phyloP scores from a whole-genome alignment of 78 protist species.

The Speleostelium caveatum region DNA sequence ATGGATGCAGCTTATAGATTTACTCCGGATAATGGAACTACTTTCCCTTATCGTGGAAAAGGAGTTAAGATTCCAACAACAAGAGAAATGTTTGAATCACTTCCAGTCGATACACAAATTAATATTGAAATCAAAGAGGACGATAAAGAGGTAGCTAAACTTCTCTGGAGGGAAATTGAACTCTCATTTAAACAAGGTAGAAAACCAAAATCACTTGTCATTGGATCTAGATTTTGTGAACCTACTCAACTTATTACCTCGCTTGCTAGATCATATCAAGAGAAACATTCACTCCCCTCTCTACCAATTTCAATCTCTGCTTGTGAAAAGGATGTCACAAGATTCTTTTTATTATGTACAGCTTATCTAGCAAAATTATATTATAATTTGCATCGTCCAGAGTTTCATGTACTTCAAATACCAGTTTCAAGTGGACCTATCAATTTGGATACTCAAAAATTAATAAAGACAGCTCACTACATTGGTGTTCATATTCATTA shows the following conservation, averaged over 20 bases:
- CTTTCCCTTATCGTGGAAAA: conserved; percentile 31
- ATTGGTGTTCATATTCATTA: conserved; percentile 41
- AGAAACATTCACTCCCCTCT: not conserved
- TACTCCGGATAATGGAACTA: conserved; percentile 62
- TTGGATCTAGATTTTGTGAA: conserved; percentile 30
- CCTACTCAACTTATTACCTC: conserved; percentile 13
- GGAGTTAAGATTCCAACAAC: conserved; percentile 22
- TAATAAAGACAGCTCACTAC: conserved; percentile 19
- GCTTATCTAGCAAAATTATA: conserved; percentile 11
- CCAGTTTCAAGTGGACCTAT: conserved; percentile 43
- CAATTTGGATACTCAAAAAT: not conserved
- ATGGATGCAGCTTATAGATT: conserved; percentile 33
- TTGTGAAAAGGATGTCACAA: conserved; percentile 44
- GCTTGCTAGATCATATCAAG: conserved; percentile 4
- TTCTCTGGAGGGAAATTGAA: conserved; percentile 31
- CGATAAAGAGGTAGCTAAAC: not conserved
- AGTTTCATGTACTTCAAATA: conserved; percentile 22
- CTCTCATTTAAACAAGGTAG: not conserved
- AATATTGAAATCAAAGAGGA: conserved; percentile 68
- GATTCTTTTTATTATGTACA: conserved; percentile 9
- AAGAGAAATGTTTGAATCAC: conserved; percentile 3
- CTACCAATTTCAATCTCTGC: conserved; percentile 47
- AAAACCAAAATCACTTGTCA: conserved; percentile 18
- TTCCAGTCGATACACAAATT: not conserved
- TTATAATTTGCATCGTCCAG: conserved; percentile 6